Conservation (phyloP, 371 early-diverging fungal species). For the Actinomucor elegans region DNA sequence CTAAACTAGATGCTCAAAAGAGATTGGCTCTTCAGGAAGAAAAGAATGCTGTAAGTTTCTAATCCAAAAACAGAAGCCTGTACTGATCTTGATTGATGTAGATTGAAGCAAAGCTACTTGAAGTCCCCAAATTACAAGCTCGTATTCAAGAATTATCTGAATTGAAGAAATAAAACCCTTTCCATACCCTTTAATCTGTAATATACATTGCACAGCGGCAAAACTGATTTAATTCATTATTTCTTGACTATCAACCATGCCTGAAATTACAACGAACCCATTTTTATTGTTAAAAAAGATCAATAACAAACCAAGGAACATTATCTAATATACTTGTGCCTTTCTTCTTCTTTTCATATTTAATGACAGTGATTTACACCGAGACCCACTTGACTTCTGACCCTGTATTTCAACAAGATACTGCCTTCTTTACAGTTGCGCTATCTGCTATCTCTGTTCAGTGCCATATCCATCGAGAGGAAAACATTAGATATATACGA, state of each 20-base stretch:
- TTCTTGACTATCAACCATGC: no score
- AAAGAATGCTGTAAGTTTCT: slow-evolving; percentile 57
- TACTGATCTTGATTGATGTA: slow-evolving; percentile 3
- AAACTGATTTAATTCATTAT: no score
- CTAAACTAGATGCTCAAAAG: slow-evolving; percentile 84
- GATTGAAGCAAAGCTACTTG: slow-evolving; percentile 73
- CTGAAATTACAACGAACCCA: no score
- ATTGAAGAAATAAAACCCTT: slow-evolving; percentile 14
- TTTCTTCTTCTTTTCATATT: no score
- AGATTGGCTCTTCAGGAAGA: slow-evolving; percentile 81
- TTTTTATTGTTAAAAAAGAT: no score
- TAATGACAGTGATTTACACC: slow-evolving; percentile 19
- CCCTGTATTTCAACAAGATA: neutral
- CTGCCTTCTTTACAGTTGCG: slow-evolving; percentile 6
- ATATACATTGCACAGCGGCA: no score
- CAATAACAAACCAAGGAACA: no score
- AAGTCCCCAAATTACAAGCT: slow-evolving; percentile 69
- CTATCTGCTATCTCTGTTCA: neutral
- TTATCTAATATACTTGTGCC: no score
- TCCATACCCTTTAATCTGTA: neutral
- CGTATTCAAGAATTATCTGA: slow-evolving; percentile 64
- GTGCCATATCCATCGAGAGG: slow-evolving; percentile 15
- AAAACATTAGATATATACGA: slow-evolving; percentile 1
- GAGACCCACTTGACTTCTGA: slow-evolving; percentile 20
- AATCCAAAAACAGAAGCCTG: neutral